phyloP scores from a whole-genome alignment of 768 basidiomycete genomes.

The Mycena venus region DNA sequence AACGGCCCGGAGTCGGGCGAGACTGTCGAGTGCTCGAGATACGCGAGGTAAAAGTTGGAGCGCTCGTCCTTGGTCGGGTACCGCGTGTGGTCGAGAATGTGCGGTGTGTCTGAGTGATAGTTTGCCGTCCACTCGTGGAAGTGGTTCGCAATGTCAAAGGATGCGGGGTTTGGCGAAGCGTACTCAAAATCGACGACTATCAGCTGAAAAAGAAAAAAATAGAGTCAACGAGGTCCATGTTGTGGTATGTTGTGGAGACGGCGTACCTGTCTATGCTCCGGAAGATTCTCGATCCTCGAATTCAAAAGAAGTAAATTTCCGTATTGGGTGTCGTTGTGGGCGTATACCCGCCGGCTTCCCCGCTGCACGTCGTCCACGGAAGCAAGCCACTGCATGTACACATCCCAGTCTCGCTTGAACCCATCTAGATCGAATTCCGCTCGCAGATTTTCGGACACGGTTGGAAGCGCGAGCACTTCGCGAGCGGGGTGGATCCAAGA shows the following conservation, averaged over 20 bases:
- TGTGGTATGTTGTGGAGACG: neutral
- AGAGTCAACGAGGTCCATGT: slow-evolving; percentile 15
- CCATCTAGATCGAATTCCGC: slow-evolving; percentile 72
- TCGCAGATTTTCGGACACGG: slow-evolving; percentile 59
- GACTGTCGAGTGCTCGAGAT: slow-evolving; percentile 69
- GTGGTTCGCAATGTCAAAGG: slow-evolving; percentile 97
- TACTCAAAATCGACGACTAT: slow-evolving; percentile 99
- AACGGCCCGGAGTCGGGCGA: slow-evolving; percentile 46
- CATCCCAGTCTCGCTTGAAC: slow-evolving; percentile 75
- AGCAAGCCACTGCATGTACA: slow-evolving; percentile 79
- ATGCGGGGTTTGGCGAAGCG: slow-evolving; percentile 90
- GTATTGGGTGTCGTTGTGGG: slow-evolving; percentile 97
- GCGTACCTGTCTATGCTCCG: slow-evolving; percentile 84
- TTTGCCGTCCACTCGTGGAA: slow-evolving; percentile 98
- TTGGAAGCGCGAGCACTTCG: slow-evolving; percentile 77
- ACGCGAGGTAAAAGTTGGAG: slow-evolving; percentile 87
- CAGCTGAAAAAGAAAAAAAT: slow-evolving; percentile 62
- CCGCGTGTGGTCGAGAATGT: slow-evolving; percentile 68
- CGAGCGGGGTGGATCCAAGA: slow-evolving; percentile 81
- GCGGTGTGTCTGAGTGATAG: slow-evolving; percentile 81
- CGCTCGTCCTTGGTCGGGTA: slow-evolving; percentile 85
- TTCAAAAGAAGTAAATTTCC: slow-evolving; percentile 90
- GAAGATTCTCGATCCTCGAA: slow-evolving; percentile 63
- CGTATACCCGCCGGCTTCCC: slow-evolving; percentile 78
- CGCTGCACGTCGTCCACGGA: slow-evolving; percentile 69